phyloP scores from a whole-genome alignment of 208 protist genomes.

The Leishmania arabica region DNA sequence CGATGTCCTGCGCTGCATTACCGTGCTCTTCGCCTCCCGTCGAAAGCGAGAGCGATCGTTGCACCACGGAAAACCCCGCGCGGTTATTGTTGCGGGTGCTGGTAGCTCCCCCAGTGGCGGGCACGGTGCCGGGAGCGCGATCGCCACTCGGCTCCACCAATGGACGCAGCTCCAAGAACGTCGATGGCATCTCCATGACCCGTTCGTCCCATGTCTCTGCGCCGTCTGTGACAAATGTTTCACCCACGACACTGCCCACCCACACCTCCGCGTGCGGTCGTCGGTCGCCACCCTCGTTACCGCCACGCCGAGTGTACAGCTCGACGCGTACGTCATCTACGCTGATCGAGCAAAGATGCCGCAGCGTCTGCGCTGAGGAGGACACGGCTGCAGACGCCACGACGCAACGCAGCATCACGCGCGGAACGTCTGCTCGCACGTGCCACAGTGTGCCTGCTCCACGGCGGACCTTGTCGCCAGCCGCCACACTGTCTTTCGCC shows the following conservation, averaged over 20 bases:
- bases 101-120: background rate
- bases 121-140: no score
- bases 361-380: background rate
- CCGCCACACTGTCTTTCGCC: background rate
- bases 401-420: conserved; percentile 1
- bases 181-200: background rate
- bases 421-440: background rate
- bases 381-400: background rate
- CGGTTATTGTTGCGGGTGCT: background rate
- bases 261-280: conserved; percentile 2
- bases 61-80: conserved; percentile 7
- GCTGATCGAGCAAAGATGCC: background rate
- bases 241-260: background rate
- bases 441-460: conserved; percentile 1
- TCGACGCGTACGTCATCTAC: background rate
- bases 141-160: background rate
- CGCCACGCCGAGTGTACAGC: background rate
- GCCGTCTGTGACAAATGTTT: background rate
- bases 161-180: conserved; percentile 8
- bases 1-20: background rate
- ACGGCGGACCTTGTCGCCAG: background rate
- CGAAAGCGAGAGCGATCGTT: conserved; percentile 16
- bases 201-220: background rate
- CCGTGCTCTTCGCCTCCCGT: background rate
- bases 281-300: background rate